phyloP scores from a whole-genome alignment of 257 asterid genomes.

The Penstemon eatonii region DNA sequence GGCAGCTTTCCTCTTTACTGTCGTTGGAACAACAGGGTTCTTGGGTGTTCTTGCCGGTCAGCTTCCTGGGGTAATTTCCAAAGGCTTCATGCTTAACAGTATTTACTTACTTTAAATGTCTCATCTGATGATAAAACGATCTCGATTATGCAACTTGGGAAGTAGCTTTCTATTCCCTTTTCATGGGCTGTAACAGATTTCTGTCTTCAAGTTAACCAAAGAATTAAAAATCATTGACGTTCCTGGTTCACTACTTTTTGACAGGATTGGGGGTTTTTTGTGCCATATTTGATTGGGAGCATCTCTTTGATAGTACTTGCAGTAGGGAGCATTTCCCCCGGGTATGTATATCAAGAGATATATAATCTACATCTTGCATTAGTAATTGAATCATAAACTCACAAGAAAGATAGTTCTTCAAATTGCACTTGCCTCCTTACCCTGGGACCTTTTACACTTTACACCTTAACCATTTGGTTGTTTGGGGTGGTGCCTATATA shows the following conservation, averaged over 20 bases:
- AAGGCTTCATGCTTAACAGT: slow-evolving; percentile 14
- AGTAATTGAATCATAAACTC: slow-evolving; percentile 13
- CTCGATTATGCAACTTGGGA: too few relatives aligned
- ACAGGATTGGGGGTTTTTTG: slow-evolving; percentile 96
- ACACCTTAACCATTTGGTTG: too few relatives aligned
- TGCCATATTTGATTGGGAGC: slow-evolving; percentile 94
- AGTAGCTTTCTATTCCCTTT: too few relatives aligned
- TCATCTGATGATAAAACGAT: too few relatives aligned
- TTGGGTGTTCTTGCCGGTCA: slow-evolving; percentile 84
- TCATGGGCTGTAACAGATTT: background rate
- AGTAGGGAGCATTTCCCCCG: slow-evolving; percentile 86
- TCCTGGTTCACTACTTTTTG: slow-evolving; percentile 26
- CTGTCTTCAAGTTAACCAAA: background rate
- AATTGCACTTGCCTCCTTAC: too few relatives aligned
- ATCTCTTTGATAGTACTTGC: slow-evolving; percentile 87
- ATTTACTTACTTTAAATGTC: slow-evolving; percentile 10
- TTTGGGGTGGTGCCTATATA: too few relatives aligned
- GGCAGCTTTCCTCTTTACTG: slow-evolving; percentile 98
- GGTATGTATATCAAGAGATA: slow-evolving; percentile 47
- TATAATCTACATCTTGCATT: slow-evolving; percentile 11
- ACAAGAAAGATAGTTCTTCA: background rate
- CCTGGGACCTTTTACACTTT: too few relatives aligned
- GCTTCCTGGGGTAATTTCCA: slow-evolving; percentile 91
- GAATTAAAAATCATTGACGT: background rate
- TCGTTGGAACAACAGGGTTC: slow-evolving; percentile 87